phyloP scores from a whole-genome alignment of 1,284 basidiomycete species.

The Trametes versicolor region DNA sequence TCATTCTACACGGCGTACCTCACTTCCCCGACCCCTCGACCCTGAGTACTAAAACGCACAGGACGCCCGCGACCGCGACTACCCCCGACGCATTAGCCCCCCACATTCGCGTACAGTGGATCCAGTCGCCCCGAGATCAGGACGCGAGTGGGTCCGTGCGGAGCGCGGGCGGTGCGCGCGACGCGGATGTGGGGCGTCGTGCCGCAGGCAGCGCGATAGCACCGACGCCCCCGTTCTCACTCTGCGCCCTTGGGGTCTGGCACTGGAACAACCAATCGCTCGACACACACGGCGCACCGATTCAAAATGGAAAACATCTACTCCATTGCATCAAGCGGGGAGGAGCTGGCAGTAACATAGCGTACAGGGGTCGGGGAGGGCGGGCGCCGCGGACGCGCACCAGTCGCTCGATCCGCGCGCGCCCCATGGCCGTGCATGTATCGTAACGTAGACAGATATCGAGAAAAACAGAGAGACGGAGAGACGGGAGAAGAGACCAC shows the following conservation, averaged over 20 bases:
- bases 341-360: background rate
- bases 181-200: background rate
- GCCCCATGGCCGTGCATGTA: background rate
- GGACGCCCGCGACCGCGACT: background rate
- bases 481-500: too few relatives aligned
- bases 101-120: background rate
- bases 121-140: background rate
- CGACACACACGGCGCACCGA: background rate
- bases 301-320: background rate
- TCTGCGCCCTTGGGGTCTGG: too few relatives aligned
- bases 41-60: background rate
- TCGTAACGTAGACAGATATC: background rate
- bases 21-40: background rate
- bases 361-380: background rate
- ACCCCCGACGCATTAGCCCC: too few relatives aligned
- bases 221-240: too few relatives aligned
- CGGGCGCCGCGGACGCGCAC: background rate
- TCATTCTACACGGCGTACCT: constrained; percentile 3
- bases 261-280: background rate
- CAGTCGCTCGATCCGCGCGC: background rate
- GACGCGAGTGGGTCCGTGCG: background rate
- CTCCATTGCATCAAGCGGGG: constrained; percentile 6
- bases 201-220: too few relatives aligned
- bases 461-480: background rate
- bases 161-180: background rate